Base-by-base conservation (phyloP, 805 yeast genomes). In the Pichia exigua region DNA sequence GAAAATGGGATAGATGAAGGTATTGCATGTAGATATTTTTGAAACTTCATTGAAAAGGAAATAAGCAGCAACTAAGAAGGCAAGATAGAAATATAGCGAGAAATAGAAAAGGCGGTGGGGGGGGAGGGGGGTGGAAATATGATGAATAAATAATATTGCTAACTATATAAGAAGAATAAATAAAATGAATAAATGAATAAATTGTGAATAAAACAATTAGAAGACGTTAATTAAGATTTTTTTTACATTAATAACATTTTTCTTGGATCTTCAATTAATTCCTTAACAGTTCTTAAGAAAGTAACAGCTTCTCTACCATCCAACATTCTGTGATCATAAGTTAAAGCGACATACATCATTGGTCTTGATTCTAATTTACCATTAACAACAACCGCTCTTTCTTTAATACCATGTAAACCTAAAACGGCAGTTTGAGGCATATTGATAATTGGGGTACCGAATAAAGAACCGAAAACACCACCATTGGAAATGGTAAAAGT, bases 281-380 rank as follows among this genome's bases (percentile, higher is more conserved):
- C 99, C 79, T 94, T 94, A 59, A 94, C 84, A 38, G 96, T 88
- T 78, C 83, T 91, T 74, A 94, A 63, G 88, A 92, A 94, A 54
- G 92, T 87, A 57, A 94, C 99, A 52, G 97, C 98, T 76, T 94
- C 99, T 75, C 98, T 88, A 62, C 99, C 99, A 69, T 94, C 99
- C 68, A 94, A 77, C 68, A 94, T 83, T 78, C 99, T 86, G 77
- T 94, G 99, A 70, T 94, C 99, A 72, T 94, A 94, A 53, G 99
- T 92, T 71, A 94, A 84, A 50, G 99, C 99, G 65, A 94, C 75
- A 81, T 94, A 94, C 99, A 94, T 94, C 98, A 94, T 92, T 70
- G 99, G 99, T 78, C 98, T 87, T 44, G 92, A 80, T 61, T 87
- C 99, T 62, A 94, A 79, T 78, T 92, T 91, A 51, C 99, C 99